Evolutionary conservation across 73 alveolate species (phyloP), one percentile per base, ranked within the genome.

Genomic region (Diophrys appendiculata): DNA sequence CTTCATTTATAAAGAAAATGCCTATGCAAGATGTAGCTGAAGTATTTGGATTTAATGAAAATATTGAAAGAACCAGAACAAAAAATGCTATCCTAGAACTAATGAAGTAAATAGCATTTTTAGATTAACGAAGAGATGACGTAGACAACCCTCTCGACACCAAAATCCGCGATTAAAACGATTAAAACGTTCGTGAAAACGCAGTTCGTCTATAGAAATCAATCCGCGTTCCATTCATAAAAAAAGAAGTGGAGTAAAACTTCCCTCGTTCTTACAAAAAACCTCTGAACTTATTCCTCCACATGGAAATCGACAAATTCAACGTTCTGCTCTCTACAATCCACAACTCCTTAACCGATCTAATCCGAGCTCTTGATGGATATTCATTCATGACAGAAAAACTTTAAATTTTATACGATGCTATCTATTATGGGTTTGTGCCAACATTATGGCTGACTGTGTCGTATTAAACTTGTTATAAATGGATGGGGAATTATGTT

Each of bases 331-430:
- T 85, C 32, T 77, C 77, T 31, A 88, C 78, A n/a, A 85, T 85
- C 80, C 78, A 85, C 60, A 86, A 78, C 33, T 35, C 81, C 31
- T 56, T 85, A 29, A 85, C 77, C 71, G 78, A 85, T 54, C 77
- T 88, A 78, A 52, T 85, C 52, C 77, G 78, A 33, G 93, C 93
- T 29, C 81, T 85, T 14, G 93, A 85, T 60, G 93, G 93, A 31
- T 88, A 78, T 0, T 76, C 83, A 35, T 88, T 78, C 52, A 85
- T 85, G 31, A 85, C 77, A 54, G 35, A 60, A 1, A 84, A 78
- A 3, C 65, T 85, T 0, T 88, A 85, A 27, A 81, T 76, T 26
- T 72, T 85, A 0, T 85, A 85, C 52, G 71, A 74, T 32, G 88
- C 86, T 24, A 65, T 85, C 27, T 78, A 88, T 26, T 85, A 33